Evolutionary conservation across 1,284 basidiomycete genomes (phyloP), one percentile per base, ranked within the genome.

Genomic region (Rhizopogon parksii): DNA sequence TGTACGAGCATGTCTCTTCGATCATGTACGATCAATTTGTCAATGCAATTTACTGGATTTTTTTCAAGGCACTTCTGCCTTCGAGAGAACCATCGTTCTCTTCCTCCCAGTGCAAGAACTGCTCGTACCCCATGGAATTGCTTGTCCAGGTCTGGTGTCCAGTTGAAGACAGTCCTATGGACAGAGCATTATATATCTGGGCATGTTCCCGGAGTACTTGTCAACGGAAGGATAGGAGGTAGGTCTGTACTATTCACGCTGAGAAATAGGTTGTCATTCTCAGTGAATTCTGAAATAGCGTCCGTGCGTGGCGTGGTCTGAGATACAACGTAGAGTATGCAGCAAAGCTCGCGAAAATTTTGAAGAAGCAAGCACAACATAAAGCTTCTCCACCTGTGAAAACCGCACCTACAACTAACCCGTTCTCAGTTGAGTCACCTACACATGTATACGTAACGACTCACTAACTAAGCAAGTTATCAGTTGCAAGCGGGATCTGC

Each of bases 131-230:
- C 0, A 91, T 87, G 85, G 81, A 88, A 56, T 74, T 92, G 21
- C 75, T 92, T 32, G 73, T 88, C 11, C 88, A 92, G 58, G 76
- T 92, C 59, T 91, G 88, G 86, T 91, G 87, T 65, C 90, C 90
- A 0, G 81, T 91, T 57, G 85, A 91, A 62, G 73, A 82, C 36
- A 92, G 88, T 57, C 78, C 83, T 6, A 83, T 85, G 75, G 89
- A 92, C 61, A 76, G 90, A 47, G 84, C 82, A 1, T 67, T 91
- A 47, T 91, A 91, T 61, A 73, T 91, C 15, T 92, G 88, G 83
- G 88, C 79, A 11, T 92, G 89, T 59, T 71, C 84, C 3, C 73
- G 75, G 24, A 68, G 76, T 5, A 63, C 70, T 17, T 92, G 89
- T 68, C 88, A 92, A 62, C 73, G 76, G 52, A 82, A 84, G 65